Conservation (phyloP, 164 flowering plant genomes). For the Echeveria elegans region DNA sequence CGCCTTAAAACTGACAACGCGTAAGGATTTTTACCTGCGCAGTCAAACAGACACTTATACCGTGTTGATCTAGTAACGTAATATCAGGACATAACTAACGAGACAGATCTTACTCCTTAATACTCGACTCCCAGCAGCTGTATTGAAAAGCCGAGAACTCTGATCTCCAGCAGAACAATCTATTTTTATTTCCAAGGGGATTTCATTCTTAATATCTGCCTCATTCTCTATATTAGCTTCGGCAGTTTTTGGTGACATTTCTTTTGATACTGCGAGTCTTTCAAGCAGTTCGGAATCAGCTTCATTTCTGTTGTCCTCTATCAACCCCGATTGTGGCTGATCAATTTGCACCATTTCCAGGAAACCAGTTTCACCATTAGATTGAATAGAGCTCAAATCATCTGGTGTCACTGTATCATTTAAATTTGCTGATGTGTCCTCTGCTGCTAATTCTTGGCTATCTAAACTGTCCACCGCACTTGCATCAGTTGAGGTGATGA, state of each 20-base stretch:
- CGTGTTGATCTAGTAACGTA: too few species aligned
- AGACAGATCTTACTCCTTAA: slow-evolving; percentile 43
- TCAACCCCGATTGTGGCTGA: slow-evolving; percentile 19
- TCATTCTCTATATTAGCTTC: slow-evolving; percentile 18
- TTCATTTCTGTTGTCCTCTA: slow-evolving; percentile 15
- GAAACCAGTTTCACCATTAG: slow-evolving; percentile 16
- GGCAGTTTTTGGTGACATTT: slow-evolving; percentile 15
- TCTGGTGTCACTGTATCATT: slow-evolving; percentile 16
- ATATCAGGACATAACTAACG: too few species aligned
- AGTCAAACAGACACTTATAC: slow-evolving; percentile 1
- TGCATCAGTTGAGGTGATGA: slow-evolving; percentile 28
- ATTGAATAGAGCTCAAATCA: slow-evolving; percentile 13
- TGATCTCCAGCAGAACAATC: slow-evolving; percentile 23
- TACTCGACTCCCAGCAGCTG: slow-evolving; percentile 22
- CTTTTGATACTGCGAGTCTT: slow-evolving; percentile 13
- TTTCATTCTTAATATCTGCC: slow-evolving; percentile 25
- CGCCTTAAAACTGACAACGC: slow-evolving; percentile 77
- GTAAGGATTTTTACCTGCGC: slow-evolving; percentile 78
- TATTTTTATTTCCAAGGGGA: slow-evolving; percentile 19
- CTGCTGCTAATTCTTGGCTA: slow-evolving; percentile 22
- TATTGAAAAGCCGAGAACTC: slow-evolving; percentile 23
- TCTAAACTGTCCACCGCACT: slow-evolving; percentile 29
- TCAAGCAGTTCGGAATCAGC: slow-evolving; percentile 16
- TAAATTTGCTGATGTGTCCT: slow-evolving; percentile 18
- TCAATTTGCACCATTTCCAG: slow-evolving; percentile 18